Evolutionary conservation across 495 filamentous ascomycete genomes (phyloP).

Genomic region (Penicillium antarcticum): DNA sequence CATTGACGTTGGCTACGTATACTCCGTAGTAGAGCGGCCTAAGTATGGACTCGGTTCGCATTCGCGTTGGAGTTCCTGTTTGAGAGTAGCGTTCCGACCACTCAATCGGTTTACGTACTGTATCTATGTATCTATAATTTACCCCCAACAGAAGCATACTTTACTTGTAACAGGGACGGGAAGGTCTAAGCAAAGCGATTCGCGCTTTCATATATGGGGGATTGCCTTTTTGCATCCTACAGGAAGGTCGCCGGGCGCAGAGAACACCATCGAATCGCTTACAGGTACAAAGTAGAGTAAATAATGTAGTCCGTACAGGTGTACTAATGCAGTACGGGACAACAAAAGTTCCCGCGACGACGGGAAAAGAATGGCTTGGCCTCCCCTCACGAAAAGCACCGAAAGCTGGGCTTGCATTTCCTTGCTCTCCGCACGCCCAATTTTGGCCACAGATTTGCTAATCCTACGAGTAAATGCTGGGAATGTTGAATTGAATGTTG

Average conservation of each 20-base stretch:
- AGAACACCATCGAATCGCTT: background rate
- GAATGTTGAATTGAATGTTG: slow-evolving; percentile 6
- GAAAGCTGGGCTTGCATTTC: background rate
- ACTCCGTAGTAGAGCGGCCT: too few species aligned
- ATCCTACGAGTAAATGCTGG: background rate
- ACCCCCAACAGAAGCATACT: too few species aligned
- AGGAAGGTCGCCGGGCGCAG: background rate
- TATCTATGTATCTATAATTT: too few species aligned
- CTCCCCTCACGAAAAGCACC: slow-evolving; percentile 1
- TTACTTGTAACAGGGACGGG: background rate
- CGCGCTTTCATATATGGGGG: background rate
- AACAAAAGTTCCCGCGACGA: slow-evolving; percentile 8
- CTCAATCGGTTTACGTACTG: background rate
- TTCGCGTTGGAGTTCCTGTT: too few species aligned
- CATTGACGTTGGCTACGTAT: background rate
- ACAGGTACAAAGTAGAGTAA: background rate
- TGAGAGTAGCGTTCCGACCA: too few species aligned
- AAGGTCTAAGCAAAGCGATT: background rate
- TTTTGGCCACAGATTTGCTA: background rate
- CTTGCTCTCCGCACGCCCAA: background rate
- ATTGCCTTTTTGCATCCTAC: background rate
- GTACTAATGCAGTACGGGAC: background rate
- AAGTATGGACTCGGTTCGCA: too few species aligned
- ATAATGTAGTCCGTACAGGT: background rate
- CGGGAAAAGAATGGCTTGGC: slow-evolving; percentile 2